Base-by-base conservation (phyloP, 2,329 filamentous ascomycete genomes). In the Fonsecaea multimorphosa region DNA sequence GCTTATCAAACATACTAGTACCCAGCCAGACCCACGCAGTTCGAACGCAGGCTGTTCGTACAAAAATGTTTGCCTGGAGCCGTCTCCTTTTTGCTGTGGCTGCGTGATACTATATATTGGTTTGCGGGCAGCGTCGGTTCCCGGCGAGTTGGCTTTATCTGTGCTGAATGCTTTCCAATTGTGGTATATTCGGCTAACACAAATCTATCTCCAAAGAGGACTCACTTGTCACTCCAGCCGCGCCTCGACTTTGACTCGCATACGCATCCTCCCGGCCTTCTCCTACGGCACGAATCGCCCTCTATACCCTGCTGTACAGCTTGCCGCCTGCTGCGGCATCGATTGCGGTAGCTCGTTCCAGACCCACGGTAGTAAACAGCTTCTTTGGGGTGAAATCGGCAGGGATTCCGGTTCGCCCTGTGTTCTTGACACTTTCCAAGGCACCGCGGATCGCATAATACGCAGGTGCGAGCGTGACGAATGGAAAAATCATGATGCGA, bases 401-500 rank as follows among this genome's bases (percentile, higher is more conserved):
- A 9, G 72, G 70, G 40, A 75, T 58, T 1, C 76, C 76, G 0
- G 76, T 76, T 32, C 78, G 65, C 1, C 78, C 78, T 51, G 76
- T 72, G 3, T 56, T 53, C 68, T 78, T 79, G 64, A 80, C 65
- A 53, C 72, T 76, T 69, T 76, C 73, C 70, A 79, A 68, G 1
- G 72, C 74, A 32, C 74, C 71, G 31, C 72, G 74, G 62, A 80
- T 80, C 24, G 76, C 78, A 38, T 69, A 65, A 27, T 76, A 75
- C 16, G 78, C 78, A 19, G 56, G 36, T 4, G 56, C 56, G 31
- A 58, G 31, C 4, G 78, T 38, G 29, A 36, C 22, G 24, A 58
- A 58, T 14, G 78, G 77, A 68, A 77, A 80, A 63, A 81, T 80
- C 40, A 81, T 79, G 31, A 81, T 76, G 1, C 73, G 72, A 65